Conservation (phyloP, 1,139 yeast genomes). For the Pichia sp. region DNA sequence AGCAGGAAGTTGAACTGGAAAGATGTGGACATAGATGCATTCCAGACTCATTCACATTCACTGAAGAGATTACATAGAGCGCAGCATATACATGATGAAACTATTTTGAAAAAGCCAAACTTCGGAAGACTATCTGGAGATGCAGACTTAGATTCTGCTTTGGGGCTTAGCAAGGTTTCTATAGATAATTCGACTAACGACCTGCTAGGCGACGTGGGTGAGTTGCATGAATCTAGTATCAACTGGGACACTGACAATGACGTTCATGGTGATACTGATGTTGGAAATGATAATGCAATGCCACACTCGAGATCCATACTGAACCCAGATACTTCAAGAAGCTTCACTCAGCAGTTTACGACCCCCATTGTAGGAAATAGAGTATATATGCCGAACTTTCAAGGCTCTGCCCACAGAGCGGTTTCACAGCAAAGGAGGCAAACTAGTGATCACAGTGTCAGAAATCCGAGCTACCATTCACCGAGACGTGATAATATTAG, state of each 20-base stretch:
- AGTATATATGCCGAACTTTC: constrained; percentile 13
- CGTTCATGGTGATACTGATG: constrained; percentile 1
- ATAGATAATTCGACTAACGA: background rate
- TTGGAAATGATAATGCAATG: background rate
- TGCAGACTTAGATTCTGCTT: background rate
- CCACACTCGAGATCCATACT: constrained; percentile 1
- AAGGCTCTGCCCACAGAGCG: constrained; percentile 5
- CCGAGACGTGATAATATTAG: constrained; percentile 20
- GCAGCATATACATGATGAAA: constrained; percentile 17
- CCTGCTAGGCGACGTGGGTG: background rate
- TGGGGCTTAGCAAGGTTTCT: background rate
- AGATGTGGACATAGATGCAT: constrained; percentile 28
- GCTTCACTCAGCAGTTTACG: constrained; percentile 12
- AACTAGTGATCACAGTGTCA: constrained; percentile 6
- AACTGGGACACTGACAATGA: background rate
- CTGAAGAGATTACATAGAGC: background rate
- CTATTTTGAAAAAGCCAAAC: constrained; percentile 17
- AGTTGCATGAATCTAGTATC: constrained; percentile 1
- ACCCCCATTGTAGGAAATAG: constrained; percentile 22
- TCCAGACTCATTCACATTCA: constrained; percentile 20
- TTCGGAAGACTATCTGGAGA: constrained; percentile 4
- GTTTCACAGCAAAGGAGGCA: constrained; percentile 13
- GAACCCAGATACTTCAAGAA: constrained; percentile 8
- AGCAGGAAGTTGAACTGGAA: constrained; percentile 27
- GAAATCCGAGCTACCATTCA: constrained; percentile 12